These are phyloP conservation scores for Sporothrix pallida DNA, from an alignment of 2,329 filamentous ascomycete species.

Conservation along the genomic window DNA sequence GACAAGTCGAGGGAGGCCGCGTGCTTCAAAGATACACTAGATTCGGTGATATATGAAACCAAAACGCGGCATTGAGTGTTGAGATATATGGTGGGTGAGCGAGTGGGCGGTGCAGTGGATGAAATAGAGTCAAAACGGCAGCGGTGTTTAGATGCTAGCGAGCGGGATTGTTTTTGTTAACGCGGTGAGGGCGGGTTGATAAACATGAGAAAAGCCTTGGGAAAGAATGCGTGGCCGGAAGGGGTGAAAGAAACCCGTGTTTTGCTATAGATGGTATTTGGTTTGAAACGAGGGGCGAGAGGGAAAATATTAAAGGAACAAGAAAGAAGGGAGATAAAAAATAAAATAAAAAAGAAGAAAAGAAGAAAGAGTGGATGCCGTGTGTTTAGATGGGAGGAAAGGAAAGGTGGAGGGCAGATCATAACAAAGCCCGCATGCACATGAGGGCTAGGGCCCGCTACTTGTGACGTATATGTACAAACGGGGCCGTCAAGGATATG, in stretches of 20 bases:
- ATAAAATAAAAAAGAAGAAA: background rate
- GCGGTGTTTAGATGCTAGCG: conserved; percentile 7
- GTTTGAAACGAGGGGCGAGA: conserved; percentile 21
- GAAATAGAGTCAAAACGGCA: conserved; percentile 23
- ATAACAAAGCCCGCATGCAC: conserved; percentile 14
- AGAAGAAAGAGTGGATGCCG: conserved; percentile 4
- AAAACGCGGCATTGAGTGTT: background rate
- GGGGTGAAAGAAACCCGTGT: background rate
- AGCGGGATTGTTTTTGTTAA: conserved; percentile 7
- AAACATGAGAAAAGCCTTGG: background rate
- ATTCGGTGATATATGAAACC: background rate
- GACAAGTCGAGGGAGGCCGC: conserved; percentile 13
- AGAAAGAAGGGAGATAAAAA: background rate
- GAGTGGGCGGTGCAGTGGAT: conserved; percentile 3
- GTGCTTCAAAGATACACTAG: background rate
- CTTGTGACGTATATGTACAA: conserved; percentile 7
- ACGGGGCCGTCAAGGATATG: conserved; percentile 5
- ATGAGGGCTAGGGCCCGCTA: conserved; percentile 18
- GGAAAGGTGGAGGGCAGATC: conserved; percentile 3
- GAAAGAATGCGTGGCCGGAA: background rate
- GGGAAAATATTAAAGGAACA: background rate
- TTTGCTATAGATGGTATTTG: background rate
- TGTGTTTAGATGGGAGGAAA: conserved; percentile 17
- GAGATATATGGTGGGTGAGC: conserved; percentile 5
- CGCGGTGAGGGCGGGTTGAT: background rate